A percentile compares a stretch with the other conserved stretches of the same genome.
Evolutionary conservation across 495 filamentous ascomycete genomes (phyloP).

Genomic region (Annulohypoxylon bovei): DNA sequence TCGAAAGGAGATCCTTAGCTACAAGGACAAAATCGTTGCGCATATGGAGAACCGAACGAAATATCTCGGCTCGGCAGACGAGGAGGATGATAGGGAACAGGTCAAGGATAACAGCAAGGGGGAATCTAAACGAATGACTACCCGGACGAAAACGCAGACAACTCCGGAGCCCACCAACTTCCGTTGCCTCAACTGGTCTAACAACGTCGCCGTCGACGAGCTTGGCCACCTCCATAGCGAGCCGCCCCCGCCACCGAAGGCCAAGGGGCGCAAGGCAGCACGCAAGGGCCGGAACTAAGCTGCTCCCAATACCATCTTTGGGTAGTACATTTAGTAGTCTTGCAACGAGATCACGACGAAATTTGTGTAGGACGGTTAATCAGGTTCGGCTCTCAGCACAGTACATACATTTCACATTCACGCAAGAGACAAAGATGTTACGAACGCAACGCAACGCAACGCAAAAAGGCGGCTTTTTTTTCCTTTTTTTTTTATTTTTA

Average conservation of each 20-base stretch:
- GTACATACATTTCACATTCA: slow-evolving; percentile 12
- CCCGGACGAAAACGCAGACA: slow-evolving; percentile 72
- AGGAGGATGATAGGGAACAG: slow-evolving; percentile 61
- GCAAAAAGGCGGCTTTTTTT: slow-evolving; percentile 2
- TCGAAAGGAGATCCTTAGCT: slow-evolving; percentile 81
- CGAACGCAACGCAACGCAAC: too few species aligned
- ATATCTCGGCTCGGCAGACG: slow-evolving; percentile 66
- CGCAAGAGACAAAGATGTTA: slow-evolving; percentile 9
- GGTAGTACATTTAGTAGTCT: neutral
- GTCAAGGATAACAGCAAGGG: slow-evolving; percentile 60
- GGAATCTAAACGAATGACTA: slow-evolving; percentile 72
- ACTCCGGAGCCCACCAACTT: slow-evolving; percentile 63
- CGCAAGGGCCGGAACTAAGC: slow-evolving; percentile 30
- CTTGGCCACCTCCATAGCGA: slow-evolving; percentile 85
- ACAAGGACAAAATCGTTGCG: slow-evolving; percentile 77
- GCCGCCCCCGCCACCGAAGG: slow-evolving; percentile 68
- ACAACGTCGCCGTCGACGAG: slow-evolving; percentile 77
- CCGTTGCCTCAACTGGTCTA: slow-evolving; percentile 84
- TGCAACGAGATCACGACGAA: neutral
- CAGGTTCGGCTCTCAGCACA: neutral
- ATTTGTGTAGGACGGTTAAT: neutral
- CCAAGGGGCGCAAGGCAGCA: slow-evolving; percentile 41
- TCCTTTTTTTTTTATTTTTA: neutral
- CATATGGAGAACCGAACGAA: slow-evolving; percentile 82
- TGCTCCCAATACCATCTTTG: neutral